A percentile compares a stretch with the other conserved stretches of the same genome.
Conservation (phyloP, 768 basidiomycete genomes). For the Neoboletus subvelutipes region DNA sequence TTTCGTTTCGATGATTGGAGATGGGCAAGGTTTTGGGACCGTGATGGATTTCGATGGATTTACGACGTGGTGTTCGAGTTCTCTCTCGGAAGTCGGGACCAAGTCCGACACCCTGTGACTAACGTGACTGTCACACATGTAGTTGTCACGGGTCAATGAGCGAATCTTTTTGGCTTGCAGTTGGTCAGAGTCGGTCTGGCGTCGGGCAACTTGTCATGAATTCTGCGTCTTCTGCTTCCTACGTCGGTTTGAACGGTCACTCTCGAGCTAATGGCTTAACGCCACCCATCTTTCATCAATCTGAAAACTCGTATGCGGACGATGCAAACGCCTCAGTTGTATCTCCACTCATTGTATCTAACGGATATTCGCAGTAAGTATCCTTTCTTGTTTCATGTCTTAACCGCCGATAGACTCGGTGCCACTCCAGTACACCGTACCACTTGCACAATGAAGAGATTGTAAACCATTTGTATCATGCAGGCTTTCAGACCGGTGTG, state of each 20-base stretch:
- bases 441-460: conserved; percentile 74
- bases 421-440: conserved; percentile 41
- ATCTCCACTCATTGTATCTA: conserved; percentile 43
- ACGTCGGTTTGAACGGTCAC: conserved; percentile 50
- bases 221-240: conserved; percentile 34
- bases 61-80: conserved; percentile 20
- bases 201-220: conserved; percentile 24
- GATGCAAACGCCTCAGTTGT: conserved; percentile 18
- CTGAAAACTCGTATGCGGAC: conserved; percentile 39
- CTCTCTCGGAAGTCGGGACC: too few relatives aligned
- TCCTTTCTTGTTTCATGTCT: not conserved
- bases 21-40: conserved; percentile 38
- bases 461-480: conserved; percentile 73
- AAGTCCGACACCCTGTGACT: conserved; percentile 8
- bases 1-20: conserved; percentile 51
- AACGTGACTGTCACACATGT: conserved; percentile 22
- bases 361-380: conserved; percentile 64
- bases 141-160: conserved; percentile 19
- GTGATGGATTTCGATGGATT: conserved; percentile 37
- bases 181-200: conserved; percentile 1
- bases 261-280: conserved; percentile 50
- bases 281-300: conserved; percentile 36
- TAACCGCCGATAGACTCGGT: conserved; percentile 8
- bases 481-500: conserved; percentile 82
- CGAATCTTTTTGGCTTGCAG: conserved; percentile 17